Conservation (phyloP, 1,284 basidiomycete genomes). For the Boletus holoroseus region DNA sequence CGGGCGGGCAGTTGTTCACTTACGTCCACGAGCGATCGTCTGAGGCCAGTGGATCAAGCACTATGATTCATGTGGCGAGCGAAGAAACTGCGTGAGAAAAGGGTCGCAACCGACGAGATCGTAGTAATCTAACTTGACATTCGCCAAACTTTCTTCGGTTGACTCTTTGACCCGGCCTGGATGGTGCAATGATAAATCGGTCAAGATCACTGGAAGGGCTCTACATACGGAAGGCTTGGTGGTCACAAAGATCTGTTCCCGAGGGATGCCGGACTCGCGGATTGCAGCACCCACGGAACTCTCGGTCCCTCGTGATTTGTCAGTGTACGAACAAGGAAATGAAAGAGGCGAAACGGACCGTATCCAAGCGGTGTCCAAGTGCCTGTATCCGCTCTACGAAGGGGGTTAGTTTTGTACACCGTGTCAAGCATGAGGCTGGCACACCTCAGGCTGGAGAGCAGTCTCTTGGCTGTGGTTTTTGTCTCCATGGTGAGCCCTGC, state of each 20-base stretch:
- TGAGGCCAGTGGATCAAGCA: constrained; percentile 7
- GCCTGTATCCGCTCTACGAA: constrained; percentile 7
- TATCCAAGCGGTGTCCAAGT: constrained; percentile 5
- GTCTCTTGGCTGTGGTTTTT: background rate
- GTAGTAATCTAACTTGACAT: constrained; percentile 4
- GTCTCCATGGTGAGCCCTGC: background rate
- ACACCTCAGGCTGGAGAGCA: background rate
- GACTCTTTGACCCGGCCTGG: background rate
- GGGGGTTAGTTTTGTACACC: background rate
- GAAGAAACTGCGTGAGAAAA: background rate
- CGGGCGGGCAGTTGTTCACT: background rate
- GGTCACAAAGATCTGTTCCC: constrained; percentile 13
- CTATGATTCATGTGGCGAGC: background rate
- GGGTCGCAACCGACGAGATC: constrained; percentile 3
- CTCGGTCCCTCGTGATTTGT: constrained; percentile 10
- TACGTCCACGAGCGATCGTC: constrained; percentile 1
- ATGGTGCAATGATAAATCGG: background rate
- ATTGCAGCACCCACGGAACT: constrained; percentile 5
- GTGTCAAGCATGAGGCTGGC: background rate
- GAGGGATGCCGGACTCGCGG: constrained; percentile 10
- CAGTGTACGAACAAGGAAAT: background rate
- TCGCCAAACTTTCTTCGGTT: constrained; percentile 4
- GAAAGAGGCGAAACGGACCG: background rate
- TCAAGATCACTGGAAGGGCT: background rate
- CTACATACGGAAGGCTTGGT: constrained; percentile 8